These are phyloP conservation scores for Dactylorhiza incarnata DNA, from an alignment of 106 monocot genomes.

Conservation along the genomic window DNA sequence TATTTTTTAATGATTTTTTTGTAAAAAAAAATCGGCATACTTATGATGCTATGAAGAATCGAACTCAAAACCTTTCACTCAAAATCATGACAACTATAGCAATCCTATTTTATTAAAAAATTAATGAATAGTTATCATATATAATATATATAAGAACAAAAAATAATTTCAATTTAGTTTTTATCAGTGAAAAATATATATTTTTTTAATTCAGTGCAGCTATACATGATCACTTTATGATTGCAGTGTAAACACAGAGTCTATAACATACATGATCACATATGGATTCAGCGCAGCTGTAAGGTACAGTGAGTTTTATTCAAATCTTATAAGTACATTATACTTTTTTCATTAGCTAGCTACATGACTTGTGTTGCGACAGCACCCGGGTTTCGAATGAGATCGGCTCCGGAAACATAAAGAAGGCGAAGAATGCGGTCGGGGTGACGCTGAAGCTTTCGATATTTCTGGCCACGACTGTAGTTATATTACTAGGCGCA, in stretches of 20 bases:
- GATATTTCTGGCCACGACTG: constrained; percentile 23
- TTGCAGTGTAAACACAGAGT: constrained; percentile 71
- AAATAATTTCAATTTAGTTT: too few relatives aligned
- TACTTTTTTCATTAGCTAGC: neutral
- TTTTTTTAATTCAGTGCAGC: neutral
- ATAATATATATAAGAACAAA: too few relatives aligned
- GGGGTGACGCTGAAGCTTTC: constrained; percentile 59
- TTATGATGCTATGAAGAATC: too few relatives aligned
- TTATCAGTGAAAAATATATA: too few relatives aligned
- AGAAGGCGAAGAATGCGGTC: constrained; percentile 60
- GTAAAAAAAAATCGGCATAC: too few relatives aligned
- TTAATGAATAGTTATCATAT: too few relatives aligned
- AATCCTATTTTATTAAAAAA: too few relatives aligned
- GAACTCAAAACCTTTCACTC: too few relatives aligned
- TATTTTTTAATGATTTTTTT: too few relatives aligned
- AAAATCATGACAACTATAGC: too few relatives aligned
- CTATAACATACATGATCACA: constrained; percentile 51
- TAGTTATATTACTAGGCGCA: constrained; percentile 32
- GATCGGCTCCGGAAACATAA: constrained; percentile 54
- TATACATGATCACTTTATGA: neutral
- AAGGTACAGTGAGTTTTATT: constrained; percentile 33
- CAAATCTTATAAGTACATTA: neutral
- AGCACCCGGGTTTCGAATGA: constrained; percentile 88
- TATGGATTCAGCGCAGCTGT: constrained; percentile 82
- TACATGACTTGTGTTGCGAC: neutral